These are phyloP conservation scores for Colletotrichum caudatum DNA, from an alignment of 2,329 filamentous ascomycete genomes.

Conservation along the genomic window DNA sequence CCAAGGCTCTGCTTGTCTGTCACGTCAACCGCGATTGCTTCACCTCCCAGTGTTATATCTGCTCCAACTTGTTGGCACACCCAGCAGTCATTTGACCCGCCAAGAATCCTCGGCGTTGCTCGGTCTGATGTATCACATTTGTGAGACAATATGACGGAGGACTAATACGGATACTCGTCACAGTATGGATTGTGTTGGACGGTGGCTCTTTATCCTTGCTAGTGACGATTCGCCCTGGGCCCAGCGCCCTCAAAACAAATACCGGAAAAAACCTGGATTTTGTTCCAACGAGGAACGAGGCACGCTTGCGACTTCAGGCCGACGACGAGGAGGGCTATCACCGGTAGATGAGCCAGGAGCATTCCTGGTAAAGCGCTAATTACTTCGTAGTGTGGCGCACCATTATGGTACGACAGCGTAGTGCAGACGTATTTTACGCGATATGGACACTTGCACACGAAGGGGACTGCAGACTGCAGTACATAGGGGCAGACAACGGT, in stretches of 20 bases:
- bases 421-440: neutral
- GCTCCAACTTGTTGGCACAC: neutral
- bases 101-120: conserved; percentile 1
- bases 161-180: neutral
- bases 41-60: neutral
- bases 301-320: neutral
- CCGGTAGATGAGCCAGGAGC: neutral
- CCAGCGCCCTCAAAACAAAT: neutral
- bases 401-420: neutral
- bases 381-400: conserved; percentile 16
- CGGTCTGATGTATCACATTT: conserved; percentile 17
- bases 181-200: conserved; percentile 5
- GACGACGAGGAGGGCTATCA: neutral
- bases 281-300: neutral
- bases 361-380: conserved; percentile 37
- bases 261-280: neutral
- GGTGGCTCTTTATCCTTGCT: conserved; percentile 14
- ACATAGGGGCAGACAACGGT: neutral
- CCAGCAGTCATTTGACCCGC: neutral
- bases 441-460: neutral
- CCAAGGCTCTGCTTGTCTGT: conserved; percentile 27
- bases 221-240: neutral
- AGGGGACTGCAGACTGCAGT: conserved; percentile 10
- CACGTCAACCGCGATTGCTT: conserved; percentile 9
- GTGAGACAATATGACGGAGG: conserved; percentile 1